Evolutionary conservation across 495 filamentous ascomycete genomes (phyloP), one percentile per base, ranked within the genome.

Genomic region (Aspergillus diversus): DNA sequence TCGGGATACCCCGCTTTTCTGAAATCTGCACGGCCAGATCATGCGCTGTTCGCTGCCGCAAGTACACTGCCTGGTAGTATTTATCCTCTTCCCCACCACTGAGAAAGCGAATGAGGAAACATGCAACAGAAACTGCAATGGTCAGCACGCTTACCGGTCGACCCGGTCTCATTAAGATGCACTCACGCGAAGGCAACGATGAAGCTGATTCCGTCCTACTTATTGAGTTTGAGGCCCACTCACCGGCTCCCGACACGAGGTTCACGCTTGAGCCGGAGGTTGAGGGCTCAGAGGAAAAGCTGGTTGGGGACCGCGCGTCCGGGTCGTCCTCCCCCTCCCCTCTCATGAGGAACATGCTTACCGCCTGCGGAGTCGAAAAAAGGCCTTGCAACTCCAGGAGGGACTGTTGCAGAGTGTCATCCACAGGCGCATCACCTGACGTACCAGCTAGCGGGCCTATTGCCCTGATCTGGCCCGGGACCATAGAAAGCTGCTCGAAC

Each of bases 261-360:
- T 8, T 43, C 39, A 43, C 39, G 11, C 8, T 43, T 11, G 39
- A 43, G 5, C 8, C 39, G 5, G 4, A 43, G 39, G 0, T 8
- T 43, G 11, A 11, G 11, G 4, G 7, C 0, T 43, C 39, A 15
- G 39, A 43, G 12, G 5, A 27, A 27, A 11, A 15, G 5, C n/a
- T 15, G 39, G 12, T 8, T 11, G 39, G 11, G 39, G 5, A 8
- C 5, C 4, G 8, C n/a, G 3, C 5, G 75, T 98, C 96, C 3
- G 93, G 92, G 69, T 99, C 95, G 69, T 99, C 95, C 13, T 85
- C 74, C 27, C 92, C 91, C 3, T 90, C 89, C 54, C 93, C 96
- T 46, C 87, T 86, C 15, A 99, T 84, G 66, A 90, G 91, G 27
- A 99, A 80, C 11, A 94, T 80, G 73, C 93, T 97, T 31, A 93